phyloP scores from a whole-genome alignment of 768 basidiomycete species.

The Strobilomyces confusus region DNA sequence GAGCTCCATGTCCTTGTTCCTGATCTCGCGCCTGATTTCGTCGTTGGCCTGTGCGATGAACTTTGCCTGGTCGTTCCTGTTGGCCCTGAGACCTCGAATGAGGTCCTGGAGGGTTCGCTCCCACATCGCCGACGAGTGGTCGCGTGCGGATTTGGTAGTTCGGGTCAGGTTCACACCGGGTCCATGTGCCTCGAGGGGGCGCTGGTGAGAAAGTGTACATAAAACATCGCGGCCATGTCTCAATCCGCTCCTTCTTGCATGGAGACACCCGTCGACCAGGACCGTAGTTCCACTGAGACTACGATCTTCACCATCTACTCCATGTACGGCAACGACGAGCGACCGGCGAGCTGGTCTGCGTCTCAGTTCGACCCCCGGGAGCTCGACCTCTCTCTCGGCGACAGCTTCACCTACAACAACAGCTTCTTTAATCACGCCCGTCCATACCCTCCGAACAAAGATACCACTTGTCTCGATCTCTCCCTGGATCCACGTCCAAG shows the following conservation, averaged over 20 bases:
- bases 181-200: too few species aligned
- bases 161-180: too few species aligned
- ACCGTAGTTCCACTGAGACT: constrained; percentile 62
- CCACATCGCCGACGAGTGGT: constrained; percentile 59
- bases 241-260: constrained; percentile 26
- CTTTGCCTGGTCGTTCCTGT: constrained; percentile 89
- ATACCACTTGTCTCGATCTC: constrained; percentile 29
- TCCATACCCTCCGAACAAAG: constrained; percentile 18
- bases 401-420: constrained; percentile 32
- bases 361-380: constrained; percentile 38
- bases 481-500: constrained; percentile 24
- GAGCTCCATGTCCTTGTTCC: constrained; percentile 92
- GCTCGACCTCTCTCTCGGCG: constrained; percentile 32
- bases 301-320: constrained; percentile 83
- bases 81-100: constrained; percentile 90
- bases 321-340: constrained; percentile 70
- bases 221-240: not conserved
- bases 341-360: constrained; percentile 46
- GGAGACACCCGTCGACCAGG: constrained; percentile 37
- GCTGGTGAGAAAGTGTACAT: too few species aligned
- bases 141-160: not conserved
- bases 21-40: constrained; percentile 90
- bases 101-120: constrained; percentile 94
- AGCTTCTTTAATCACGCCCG: constrained; percentile 27
- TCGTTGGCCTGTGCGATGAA: constrained; percentile 93